phyloP scores from a whole-genome alignment of 2,329 filamentous ascomycete genomes.

The Aspergillus piperis region DNA sequence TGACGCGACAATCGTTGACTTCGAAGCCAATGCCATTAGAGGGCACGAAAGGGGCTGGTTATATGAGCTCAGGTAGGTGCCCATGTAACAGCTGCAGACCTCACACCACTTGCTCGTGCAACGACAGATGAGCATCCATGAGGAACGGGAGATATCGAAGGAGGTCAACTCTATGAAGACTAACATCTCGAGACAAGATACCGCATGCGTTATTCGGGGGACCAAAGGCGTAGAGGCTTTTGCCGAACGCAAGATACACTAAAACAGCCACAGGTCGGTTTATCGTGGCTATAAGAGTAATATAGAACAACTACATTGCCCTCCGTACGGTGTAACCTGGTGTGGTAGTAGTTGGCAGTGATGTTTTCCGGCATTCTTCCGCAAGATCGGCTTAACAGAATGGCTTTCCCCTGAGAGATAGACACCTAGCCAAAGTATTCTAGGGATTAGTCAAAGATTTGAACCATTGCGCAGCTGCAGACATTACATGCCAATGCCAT shows the following conservation, averaged over 20 bases:
- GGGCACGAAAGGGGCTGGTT: not conserved
- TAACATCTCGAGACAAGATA: not conserved
- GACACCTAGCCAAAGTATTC: no score
- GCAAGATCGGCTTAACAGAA: no score
- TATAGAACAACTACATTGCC: not conserved
- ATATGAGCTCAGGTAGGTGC: not conserved
- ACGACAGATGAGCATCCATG: not conserved
- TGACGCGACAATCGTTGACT: not conserved
- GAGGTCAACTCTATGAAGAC: not conserved
- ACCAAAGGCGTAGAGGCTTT: not conserved
- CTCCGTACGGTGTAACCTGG: not conserved
- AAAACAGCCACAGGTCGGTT: no score
- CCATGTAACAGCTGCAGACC: not conserved
- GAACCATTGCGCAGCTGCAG: no score
- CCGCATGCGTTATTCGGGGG: not conserved
- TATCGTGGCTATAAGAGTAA: no score
- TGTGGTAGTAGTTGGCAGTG: not conserved
- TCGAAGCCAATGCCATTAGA: not conserved
- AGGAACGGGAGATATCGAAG: not conserved
- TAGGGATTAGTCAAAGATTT: no score
- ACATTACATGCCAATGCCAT: no score
- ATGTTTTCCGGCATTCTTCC: no score
- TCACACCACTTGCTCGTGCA: not conserved
- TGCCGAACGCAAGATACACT: not conserved
- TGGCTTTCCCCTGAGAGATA: no score